Evolutionary conservation across 495 filamentous ascomycete species (phyloP).

Genomic region (Xylaria cubensis): DNA sequence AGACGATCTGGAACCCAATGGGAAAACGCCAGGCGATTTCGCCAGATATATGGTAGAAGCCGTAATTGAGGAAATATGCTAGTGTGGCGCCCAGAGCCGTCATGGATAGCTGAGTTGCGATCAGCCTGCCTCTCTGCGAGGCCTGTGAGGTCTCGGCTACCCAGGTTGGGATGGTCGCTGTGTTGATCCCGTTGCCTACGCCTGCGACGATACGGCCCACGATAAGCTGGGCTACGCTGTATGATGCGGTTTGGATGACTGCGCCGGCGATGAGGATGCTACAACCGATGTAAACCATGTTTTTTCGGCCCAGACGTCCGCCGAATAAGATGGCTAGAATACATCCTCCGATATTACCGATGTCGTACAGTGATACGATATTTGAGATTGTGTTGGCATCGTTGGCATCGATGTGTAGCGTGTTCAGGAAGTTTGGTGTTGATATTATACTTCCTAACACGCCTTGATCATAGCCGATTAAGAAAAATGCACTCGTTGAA

Average conservation of each 20-base stretch:
- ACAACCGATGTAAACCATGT: neutral
- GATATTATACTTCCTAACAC: conserved; percentile 2
- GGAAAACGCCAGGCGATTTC: conserved; percentile 74
- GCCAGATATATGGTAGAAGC: conserved; percentile 64
- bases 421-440: neutral
- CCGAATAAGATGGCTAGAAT: neutral
- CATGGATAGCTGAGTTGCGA: conserved; percentile 74
- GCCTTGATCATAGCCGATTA: conserved; percentile 6
- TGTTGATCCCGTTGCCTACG: conserved; percentile 59
- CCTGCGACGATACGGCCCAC: conserved; percentile 45
- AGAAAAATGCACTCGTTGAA: conserved; percentile 4
- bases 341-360: neutral
- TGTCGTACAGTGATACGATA: conserved; percentile 1
- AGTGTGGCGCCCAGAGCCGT: conserved; percentile 52
- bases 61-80: conserved; percentile 34
- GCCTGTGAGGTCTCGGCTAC: conserved; percentile 75
- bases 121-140: conserved; percentile 70
- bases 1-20: conserved; percentile 71
- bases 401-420: neutral
- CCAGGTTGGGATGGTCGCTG: conserved; percentile 64
- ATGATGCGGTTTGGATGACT: conserved; percentile 61
- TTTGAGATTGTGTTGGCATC: conserved; percentile 6
- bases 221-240: conserved; percentile 43
- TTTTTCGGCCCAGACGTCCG: neutral
- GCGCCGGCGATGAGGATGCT: neutral